phyloP scores from a whole-genome alignment of 768 basidiomycete species.

The Lyophyllum semitale region DNA sequence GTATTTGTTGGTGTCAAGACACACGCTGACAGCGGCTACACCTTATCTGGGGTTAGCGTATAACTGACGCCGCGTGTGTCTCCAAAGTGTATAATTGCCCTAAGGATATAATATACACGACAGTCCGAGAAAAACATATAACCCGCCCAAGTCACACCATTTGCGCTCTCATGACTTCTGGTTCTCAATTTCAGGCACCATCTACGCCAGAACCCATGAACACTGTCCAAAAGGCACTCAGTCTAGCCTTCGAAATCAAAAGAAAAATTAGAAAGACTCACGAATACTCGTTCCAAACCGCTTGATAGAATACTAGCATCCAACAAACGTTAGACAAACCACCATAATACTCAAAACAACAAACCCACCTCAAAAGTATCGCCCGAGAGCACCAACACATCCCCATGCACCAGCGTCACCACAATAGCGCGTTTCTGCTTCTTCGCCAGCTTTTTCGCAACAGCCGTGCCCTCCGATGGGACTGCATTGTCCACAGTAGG shows the following conservation, averaged over 20 bases:
- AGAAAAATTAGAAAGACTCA: constrained; percentile 25
- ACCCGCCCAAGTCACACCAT: neutral
- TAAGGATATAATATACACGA: neutral
- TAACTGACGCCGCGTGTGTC: neutral
- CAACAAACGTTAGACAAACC: constrained; percentile 9
- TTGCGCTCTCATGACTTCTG: too few species aligned
- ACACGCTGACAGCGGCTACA: neutral
- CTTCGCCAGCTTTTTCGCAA: neutral
- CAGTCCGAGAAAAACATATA: too few species aligned
- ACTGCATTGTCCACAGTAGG: neutral
- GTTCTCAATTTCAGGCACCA: neutral
- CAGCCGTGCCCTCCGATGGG: neutral
- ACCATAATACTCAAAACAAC: neutral
- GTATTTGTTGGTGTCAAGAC: neutral
- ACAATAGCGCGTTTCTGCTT: constrained; percentile 20
- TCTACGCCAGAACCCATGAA: constrained; percentile 13
- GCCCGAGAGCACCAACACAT: constrained; percentile 40
- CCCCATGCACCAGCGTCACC: constrained; percentile 46
- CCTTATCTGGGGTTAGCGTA: neutral
- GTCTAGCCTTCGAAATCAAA: neutral
- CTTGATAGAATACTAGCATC: constrained; percentile 42
- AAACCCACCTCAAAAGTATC: constrained; percentile 42
- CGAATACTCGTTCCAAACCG: constrained; percentile 45
- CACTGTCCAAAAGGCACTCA: constrained; percentile 9
- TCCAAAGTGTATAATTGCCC: neutral